Evolutionary conservation across 306 rosid species (phyloP).

Genomic region (Medicago arabica): DNA sequence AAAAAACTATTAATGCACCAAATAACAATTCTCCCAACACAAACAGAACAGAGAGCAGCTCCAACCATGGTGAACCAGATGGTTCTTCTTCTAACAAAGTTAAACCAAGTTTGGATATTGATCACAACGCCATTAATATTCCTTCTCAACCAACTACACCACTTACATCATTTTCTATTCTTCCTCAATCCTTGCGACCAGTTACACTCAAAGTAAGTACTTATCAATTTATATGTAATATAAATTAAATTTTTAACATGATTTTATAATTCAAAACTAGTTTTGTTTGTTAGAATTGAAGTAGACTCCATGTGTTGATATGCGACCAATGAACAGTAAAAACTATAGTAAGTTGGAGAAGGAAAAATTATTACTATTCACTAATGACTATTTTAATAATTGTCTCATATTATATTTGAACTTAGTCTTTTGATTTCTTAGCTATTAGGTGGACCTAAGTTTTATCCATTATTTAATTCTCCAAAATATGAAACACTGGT

Average conservation of each 20-base stretch:
- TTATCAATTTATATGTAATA: not conserved
- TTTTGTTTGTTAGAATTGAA: too few relatives aligned
- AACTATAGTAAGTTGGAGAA: too few relatives aligned
- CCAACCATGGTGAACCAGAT: slow-evolving; percentile 56
- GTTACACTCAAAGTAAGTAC: slow-evolving; percentile 63
- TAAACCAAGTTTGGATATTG: slow-evolving; percentile 42
- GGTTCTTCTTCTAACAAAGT: slow-evolving; percentile 33
- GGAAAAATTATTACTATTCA: too few relatives aligned
- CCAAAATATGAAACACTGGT: too few relatives aligned
- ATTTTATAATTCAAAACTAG: not conserved
- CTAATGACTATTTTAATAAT: too few relatives aligned
- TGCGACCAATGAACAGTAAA: too few relatives aligned
- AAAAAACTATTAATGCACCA: slow-evolving; percentile 50
- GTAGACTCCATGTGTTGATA: too few relatives aligned
- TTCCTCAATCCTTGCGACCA: slow-evolving; percentile 65
- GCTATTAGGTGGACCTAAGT: too few relatives aligned
- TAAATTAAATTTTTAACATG: too few relatives aligned
- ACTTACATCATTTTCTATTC: slow-evolving; percentile 49
- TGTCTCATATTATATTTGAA: too few relatives aligned
- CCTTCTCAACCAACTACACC: slow-evolving; percentile 32
- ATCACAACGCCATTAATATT: slow-evolving; percentile 38
- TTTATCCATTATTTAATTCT: too few relatives aligned
- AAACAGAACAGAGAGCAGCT: slow-evolving; percentile 52
- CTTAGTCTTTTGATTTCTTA: too few relatives aligned
- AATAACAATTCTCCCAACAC: slow-evolving; percentile 41